Base-by-base conservation (phyloP, 2,329 filamentous ascomycete genomes). In the Arthrinium puccinioides region DNA sequence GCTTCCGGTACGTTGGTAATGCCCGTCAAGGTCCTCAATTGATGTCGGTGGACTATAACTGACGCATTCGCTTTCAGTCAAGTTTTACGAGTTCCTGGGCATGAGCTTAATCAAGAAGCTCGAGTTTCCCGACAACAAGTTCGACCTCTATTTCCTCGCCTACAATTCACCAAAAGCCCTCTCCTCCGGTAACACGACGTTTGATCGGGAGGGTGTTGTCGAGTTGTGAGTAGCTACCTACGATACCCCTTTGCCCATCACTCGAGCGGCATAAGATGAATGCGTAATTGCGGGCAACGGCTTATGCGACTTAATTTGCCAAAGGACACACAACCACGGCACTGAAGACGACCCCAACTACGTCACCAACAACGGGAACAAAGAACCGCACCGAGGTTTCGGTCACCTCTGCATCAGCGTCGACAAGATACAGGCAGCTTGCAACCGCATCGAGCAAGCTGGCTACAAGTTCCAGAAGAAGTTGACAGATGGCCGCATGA, bases 381-480 rank as follows among this genome's bases (percentile, higher is more conserved):
- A 72, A n/a, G 90, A 96, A 46, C 89, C 88, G 3, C 67, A 85
- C 59, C 83, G 80, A 37, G 84, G 84, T 2, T 89, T 92, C 55
- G 88, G 88, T 4, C 90, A 97, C 60, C 78, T 88, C 16, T 90
- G 86, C 53, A 81, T 97, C 57, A 78, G 76, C 35, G 84, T 88
- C 34, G 84, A 88, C 63, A 80, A 87, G 59, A 82, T 96, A 45
- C 85, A 94, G 65, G 87, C 84, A 4, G 89, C 90, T 3, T 97
- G 92, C 69, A 70, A 88, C 67, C 76, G 89, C 40, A 74, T 98
- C 43, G 87, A 94, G 60, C 84, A 90, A 56, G 88, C 84, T 6
- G 89, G 89, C 0, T 95, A 95, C 66, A 76, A 75, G 45, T 98
- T 97, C 65, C 87, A 97, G 72, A 97, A 97, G 78, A 94, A 87